These are phyloP conservation scores for Hypsizygus marmoreus DNA, from an alignment of 768 basidiomycete species.

Conservation along the genomic window DNA sequence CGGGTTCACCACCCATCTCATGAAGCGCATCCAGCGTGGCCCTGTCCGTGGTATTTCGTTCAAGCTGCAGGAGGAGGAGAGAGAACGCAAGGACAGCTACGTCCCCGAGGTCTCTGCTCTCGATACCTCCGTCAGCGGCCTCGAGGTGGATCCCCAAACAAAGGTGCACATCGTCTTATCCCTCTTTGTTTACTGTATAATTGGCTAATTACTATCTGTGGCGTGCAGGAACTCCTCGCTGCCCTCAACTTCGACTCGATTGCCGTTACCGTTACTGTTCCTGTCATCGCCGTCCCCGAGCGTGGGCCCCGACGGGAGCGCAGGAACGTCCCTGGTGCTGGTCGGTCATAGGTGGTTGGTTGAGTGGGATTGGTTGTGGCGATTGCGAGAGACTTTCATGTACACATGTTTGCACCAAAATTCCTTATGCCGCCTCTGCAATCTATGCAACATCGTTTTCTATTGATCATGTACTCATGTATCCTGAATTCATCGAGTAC, in stretches of 20 bases:
- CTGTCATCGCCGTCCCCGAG: slow-evolving; percentile 66
- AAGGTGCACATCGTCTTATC: slow-evolving; percentile 58
- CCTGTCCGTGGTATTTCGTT: slow-evolving; percentile 99
- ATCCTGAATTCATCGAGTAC: too few species aligned
- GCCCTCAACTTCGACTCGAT: slow-evolving; percentile 96
- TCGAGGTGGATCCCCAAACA: slow-evolving; percentile 92
- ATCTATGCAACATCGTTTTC: too few species aligned
- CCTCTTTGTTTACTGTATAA: not conserved
- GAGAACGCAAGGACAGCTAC: slow-evolving; percentile 99
- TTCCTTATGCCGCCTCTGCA: slow-evolving; percentile 9
- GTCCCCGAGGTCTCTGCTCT: slow-evolving; percentile 98
- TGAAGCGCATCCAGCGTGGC: slow-evolving; percentile 99
- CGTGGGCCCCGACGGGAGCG: slow-evolving; percentile 75
- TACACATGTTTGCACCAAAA: too few species aligned
- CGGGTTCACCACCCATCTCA: slow-evolving; percentile 99
- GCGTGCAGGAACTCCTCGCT: slow-evolving; percentile 77
- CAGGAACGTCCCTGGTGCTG: slow-evolving; percentile 83
- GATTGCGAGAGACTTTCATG: slow-evolving; percentile 2
- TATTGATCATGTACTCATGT: too few species aligned
- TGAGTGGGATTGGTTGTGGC: not conserved
- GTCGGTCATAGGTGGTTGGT: slow-evolving; percentile 33
- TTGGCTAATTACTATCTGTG: not conserved
- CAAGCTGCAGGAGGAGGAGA: slow-evolving; percentile 99
- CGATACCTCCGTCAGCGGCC: slow-evolving; percentile 68
- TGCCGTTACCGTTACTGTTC: slow-evolving; percentile 67